Percentiles rank a stretch among this genome's conserved stretches.
These are phyloP conservation scores for Corymbia calophylla DNA, from an alignment of 441 rosid species.

Conservation along the genomic window DNA sequence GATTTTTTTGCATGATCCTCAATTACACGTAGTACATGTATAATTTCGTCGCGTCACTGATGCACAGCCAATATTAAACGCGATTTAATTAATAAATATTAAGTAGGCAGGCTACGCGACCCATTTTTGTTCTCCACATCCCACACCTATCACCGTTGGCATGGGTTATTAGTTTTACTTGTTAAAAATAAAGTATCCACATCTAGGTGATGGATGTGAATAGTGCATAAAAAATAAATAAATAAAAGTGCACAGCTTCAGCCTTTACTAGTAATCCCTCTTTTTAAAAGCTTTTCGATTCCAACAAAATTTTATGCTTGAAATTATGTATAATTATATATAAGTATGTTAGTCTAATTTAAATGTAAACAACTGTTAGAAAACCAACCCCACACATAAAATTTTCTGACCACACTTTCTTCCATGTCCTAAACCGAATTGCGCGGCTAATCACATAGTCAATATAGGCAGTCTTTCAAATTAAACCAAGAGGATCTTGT, in stretches of 20 bases:
- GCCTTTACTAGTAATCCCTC: not conserved
- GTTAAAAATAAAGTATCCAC: not conserved
- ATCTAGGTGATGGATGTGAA: not conserved
- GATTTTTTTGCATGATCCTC: not conserved
- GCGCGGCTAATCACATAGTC: not conserved
- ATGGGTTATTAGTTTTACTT: no score
- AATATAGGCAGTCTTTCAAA: not conserved
- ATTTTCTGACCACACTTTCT: not conserved
- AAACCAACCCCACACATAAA: accelerated
- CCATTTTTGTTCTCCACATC: no score
- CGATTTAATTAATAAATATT: not conserved
- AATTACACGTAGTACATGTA: not conserved
- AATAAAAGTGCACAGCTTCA: not conserved
- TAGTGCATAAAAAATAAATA: no score
- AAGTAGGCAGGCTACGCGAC: no score
- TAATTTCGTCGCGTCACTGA: not conserved
- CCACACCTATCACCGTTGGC: no score
- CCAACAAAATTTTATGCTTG: not conserved
- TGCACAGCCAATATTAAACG: not conserved
- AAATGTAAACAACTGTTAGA: not conserved
- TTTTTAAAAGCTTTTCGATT: not conserved
- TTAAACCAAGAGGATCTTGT: not conserved
- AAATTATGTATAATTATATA: not conserved
- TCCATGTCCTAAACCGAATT: not conserved
- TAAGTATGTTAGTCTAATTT: not conserved